These are phyloP conservation scores for Dittrichia graveolens DNA, from an alignment of 129 eudicot genomes.

Conservation along the genomic window DNA sequence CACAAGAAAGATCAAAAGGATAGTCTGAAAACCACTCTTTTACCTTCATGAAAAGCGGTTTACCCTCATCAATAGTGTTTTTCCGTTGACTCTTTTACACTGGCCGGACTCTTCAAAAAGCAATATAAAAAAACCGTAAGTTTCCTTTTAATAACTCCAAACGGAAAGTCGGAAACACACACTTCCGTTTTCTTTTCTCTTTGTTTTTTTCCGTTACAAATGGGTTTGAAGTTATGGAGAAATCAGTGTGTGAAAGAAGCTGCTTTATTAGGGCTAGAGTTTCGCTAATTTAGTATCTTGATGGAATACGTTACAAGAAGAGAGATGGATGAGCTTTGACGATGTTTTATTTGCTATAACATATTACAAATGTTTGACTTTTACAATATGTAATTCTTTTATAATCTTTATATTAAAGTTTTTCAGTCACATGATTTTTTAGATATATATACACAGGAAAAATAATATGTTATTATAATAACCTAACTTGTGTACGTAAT, in stretches of 20 bases:
- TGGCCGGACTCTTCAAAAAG: slow-evolving; percentile 20
- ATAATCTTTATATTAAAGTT: slow-evolving; percentile 29
- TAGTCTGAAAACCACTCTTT: slow-evolving; percentile 33
- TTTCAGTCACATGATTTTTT: slow-evolving; percentile 27
- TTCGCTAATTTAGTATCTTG: slow-evolving; percentile 9
- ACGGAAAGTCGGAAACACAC: too few species aligned
- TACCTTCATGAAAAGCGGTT: slow-evolving; percentile 30
- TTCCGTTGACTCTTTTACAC: slow-evolving; percentile 38
- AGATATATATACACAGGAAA: slow-evolving; percentile 19
- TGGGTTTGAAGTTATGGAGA: not conserved
- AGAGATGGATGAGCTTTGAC: slow-evolving; percentile 23
- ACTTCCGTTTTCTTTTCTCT: not conserved
- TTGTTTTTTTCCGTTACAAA: not conserved
- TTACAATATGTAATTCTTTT: slow-evolving; percentile 38
- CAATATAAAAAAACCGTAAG: slow-evolving; percentile 38
- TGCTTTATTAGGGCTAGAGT: slow-evolving; percentile 21
- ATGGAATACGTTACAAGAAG: slow-evolving; percentile 24
- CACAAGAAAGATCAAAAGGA: slow-evolving; percentile 54
- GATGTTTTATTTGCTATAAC: slow-evolving; percentile 35
- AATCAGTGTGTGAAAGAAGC: not conserved
- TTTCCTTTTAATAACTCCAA: slow-evolving; percentile 7
- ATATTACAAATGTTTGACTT: slow-evolving; percentile 26
- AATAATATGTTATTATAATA: too few species aligned
- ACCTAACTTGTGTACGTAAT: too few species aligned
- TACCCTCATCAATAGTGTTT: too few species aligned